Conservation (phyloP, 163 green algal species). For the Coccomyxa subellipsoidea region DNA sequence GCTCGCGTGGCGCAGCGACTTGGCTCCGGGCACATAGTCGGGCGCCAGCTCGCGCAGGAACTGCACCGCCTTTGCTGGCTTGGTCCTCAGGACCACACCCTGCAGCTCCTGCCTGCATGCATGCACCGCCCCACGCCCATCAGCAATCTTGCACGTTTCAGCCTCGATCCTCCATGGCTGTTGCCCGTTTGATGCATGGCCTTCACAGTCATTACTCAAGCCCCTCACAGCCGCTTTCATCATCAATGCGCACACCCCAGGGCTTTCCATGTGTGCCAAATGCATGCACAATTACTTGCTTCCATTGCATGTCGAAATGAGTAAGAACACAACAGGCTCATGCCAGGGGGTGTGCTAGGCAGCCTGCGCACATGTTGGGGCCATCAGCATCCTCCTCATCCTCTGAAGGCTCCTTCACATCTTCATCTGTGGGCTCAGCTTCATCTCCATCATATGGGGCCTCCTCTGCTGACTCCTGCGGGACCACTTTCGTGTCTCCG, state of each 20-base stretch:
- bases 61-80: neutral
- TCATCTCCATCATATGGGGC: neutral
- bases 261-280: no score
- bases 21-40: neutral
- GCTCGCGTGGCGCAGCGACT: neutral
- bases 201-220: no score
- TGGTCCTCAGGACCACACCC: neutral
- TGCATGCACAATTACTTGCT: neutral
- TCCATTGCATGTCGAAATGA: neutral
- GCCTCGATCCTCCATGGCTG: neutral
- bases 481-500: no score
- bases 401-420: neutral
- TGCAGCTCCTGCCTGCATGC: neutral
- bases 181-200: no score
- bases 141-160: neutral
- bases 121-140: neutral
- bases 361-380: neutral
- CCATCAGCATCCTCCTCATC: neutral
- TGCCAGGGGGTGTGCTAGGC: neutral
- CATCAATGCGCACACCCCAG: no score
- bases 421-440: neutral
- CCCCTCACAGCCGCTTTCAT: no score
- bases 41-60: neutral
- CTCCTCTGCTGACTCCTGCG: neutral
- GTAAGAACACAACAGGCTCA: neutral